Conservation (phyloP, 768 basidiomycete genomes). For the Hemileccinum impolitum region DNA sequence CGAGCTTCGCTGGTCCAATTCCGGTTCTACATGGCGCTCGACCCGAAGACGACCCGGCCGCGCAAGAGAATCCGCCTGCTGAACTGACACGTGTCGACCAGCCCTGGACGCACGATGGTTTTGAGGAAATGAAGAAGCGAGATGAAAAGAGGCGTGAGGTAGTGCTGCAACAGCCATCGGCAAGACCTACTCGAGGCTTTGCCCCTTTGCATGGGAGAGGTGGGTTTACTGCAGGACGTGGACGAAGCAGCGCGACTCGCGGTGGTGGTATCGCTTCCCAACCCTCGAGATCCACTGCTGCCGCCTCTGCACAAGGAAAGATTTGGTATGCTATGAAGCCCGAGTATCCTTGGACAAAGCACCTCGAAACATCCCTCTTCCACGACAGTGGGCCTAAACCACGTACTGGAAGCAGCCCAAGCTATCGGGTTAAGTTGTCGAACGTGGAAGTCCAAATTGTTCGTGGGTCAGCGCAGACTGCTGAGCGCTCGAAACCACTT, state of each 20-base stretch:
- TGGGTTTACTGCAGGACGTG: slow-evolving; percentile 39
- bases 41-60: slow-evolving; percentile 17
- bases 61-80: slow-evolving; percentile 14
- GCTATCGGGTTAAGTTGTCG: slow-evolving; percentile 63
- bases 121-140: slow-evolving; percentile 77
- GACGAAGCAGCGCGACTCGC: slow-evolving; percentile 46
- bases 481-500: slow-evolving; percentile 11
- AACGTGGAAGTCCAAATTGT: slow-evolving; percentile 44
- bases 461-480: slow-evolving; percentile 30
- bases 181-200: slow-evolving; percentile 33
- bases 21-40: slow-evolving; percentile 11
- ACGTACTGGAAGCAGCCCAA: slow-evolving; percentile 51
- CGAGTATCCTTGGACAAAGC: slow-evolving; percentile 81
- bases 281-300: slow-evolving; percentile 28
- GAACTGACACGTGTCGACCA: slow-evolving; percentile 61
- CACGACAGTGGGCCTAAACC: slow-evolving; percentile 57
- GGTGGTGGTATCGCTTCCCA: slow-evolving; percentile 39
- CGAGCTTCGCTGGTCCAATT: slow-evolving; percentile 29
- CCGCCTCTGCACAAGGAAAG: slow-evolving; percentile 38
- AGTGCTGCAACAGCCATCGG: slow-evolving; percentile 32
- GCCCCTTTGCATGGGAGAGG: slow-evolving; percentile 45
- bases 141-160: slow-evolving; percentile 52
- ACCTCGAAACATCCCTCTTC: slow-evolving; percentile 72
- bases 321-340: slow-evolving; percentile 75
- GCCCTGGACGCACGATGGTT: slow-evolving; percentile 84